Evolutionary conservation across 257 asterid species (phyloP).

Genomic region (Capsicum chinense): DNA sequence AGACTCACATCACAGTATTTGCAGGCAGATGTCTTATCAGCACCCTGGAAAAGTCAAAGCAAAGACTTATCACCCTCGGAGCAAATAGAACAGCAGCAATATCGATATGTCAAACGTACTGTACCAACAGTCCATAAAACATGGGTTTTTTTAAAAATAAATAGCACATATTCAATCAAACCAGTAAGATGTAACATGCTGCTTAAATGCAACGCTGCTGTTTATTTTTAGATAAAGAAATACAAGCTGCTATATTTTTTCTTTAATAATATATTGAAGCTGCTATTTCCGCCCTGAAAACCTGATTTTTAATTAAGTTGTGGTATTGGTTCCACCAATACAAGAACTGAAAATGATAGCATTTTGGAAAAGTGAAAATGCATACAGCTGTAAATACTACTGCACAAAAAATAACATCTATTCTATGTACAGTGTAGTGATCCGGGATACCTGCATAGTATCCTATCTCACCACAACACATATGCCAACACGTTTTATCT

Average conservation of each 20-base stretch:
- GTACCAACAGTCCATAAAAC: neutral
- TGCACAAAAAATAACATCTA: neutral
- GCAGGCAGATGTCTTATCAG: slow-evolving; percentile 54
- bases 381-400: neutral
- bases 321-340: slow-evolving; percentile 15
- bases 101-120: neutral
- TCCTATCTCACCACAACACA: neutral
- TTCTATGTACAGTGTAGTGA: neutral
- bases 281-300: neutral
- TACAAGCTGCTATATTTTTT: no score
- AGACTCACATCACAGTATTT: slow-evolving; percentile 82
- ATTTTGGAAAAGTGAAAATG: slow-evolving; percentile 1
- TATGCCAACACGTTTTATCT: neutral
- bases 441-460: neutral
- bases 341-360: slow-evolving; percentile 1
- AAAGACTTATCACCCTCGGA: slow-evolving; percentile 34
- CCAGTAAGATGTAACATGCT: neutral
- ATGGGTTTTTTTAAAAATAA: no score
- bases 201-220: no score
- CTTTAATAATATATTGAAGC: neutral
- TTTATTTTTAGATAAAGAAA: no score
- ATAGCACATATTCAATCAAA: neutral
- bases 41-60: slow-evolving; percentile 47
- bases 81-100: neutral
- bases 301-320: slow-evolving; percentile 7